Conservation (phyloP, 106 monocot genomes). For the Allium sativum region DNA sequence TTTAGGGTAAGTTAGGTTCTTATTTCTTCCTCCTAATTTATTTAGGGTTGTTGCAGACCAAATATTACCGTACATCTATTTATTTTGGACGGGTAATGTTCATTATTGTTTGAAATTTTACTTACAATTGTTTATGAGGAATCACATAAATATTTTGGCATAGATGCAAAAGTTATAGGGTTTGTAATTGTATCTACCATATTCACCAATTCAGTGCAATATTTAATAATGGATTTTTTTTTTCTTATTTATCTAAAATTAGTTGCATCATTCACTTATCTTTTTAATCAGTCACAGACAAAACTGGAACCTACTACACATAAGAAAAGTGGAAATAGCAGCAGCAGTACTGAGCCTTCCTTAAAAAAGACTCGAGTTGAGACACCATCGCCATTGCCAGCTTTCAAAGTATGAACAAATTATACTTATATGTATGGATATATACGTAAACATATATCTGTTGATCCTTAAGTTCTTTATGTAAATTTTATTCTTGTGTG, state of each 20-base stretch:
- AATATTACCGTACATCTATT: no score
- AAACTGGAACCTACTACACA: slow-evolving; percentile 9
- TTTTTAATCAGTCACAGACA: slow-evolving; percentile 10
- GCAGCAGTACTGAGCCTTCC: slow-evolving; percentile 26
- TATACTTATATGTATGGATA: background rate
- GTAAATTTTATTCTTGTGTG: background rate
- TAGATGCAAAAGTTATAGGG: background rate
- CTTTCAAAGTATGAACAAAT: slow-evolving; percentile 5
- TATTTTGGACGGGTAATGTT: no score
- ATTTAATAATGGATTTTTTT: background rate
- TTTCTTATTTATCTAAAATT: slow-evolving; percentile 1
- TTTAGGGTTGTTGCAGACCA: no score
- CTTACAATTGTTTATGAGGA: no score
- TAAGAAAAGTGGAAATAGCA: slow-evolving; percentile 16
- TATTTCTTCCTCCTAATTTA: no score
- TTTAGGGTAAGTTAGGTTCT: no score
- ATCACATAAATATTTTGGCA: no score
- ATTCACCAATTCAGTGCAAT: no score
- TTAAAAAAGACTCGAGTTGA: slow-evolving; percentile 36
- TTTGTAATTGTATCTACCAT: background rate
- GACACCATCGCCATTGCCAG: slow-evolving; percentile 17
- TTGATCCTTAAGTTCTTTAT: background rate
- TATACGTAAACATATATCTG: background rate
- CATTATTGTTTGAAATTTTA: no score
- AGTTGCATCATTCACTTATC: background rate